Percentiles rank a stretch among this genome's conserved stretches.
Conservation (phyloP, 306 rosid genomes). For the Trichosanthes truncata region DNA sequence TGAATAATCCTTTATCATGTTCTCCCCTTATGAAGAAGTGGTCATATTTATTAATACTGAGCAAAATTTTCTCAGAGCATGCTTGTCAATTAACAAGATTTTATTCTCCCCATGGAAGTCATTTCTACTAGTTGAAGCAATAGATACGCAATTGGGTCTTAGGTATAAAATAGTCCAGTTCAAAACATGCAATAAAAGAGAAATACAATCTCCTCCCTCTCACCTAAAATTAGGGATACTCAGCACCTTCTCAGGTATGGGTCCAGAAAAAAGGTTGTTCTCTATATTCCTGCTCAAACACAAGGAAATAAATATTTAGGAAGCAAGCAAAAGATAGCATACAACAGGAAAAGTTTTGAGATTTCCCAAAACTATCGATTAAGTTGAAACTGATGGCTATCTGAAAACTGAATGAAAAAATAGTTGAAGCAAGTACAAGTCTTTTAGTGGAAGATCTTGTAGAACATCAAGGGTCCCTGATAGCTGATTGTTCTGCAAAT, state of each 20-base stretch:
- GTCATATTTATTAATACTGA: too few species aligned
- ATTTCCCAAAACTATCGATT: not conserved
- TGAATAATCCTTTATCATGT: too few species aligned
- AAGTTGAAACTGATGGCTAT: conserved; percentile 4
- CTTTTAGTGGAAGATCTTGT: conserved; percentile 64
- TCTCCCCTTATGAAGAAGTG: too few species aligned
- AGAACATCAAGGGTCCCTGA: conserved; percentile 68
- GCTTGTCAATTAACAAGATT: not conserved
- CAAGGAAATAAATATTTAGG: conserved; percentile 12
- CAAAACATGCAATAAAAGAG: not conserved
- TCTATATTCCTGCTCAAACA: conserved; percentile 71
- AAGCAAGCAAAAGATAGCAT: conserved; percentile 3
- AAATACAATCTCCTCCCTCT: not conserved
- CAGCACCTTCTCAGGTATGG: conserved; percentile 71
- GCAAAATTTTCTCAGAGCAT: too few species aligned
- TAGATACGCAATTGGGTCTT: not conserved
- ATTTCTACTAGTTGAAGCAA: not conserved
- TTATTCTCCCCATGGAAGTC: not conserved
- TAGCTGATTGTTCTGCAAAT: conserved; percentile 67
- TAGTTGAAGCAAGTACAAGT: conserved; percentile 54
- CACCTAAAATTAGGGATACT: conserved; percentile 62
- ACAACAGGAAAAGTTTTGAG: not conserved
- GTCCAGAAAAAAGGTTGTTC: conserved; percentile 67
- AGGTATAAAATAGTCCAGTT: not conserved
- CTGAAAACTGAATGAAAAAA: conserved; percentile 15